Conservation (phyloP, 2,329 filamentous ascomycete genomes). For the Cryoendolithus antarcticus region DNA sequence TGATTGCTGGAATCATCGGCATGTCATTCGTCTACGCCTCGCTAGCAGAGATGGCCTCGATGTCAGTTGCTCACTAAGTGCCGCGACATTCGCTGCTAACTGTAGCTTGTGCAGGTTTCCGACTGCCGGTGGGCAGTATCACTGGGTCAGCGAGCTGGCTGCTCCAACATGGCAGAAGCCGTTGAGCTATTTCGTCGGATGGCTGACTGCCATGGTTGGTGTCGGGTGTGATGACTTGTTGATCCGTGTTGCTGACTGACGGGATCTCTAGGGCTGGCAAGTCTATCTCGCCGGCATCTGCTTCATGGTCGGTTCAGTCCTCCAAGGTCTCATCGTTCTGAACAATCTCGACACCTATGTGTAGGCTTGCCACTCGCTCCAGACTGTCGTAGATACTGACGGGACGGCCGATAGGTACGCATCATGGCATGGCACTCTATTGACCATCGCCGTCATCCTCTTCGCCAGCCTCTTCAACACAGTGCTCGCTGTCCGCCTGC, state of each 20-base stretch:
- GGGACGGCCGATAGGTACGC: constrained; percentile 7
- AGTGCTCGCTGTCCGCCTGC: constrained; percentile 30
- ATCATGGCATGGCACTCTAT: constrained; percentile 38
- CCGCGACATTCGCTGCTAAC: no score
- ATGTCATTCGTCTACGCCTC: constrained; percentile 10
- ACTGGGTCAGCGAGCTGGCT: constrained; percentile 33
- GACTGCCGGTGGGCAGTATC: constrained; percentile 28
- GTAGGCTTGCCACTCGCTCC: no score
- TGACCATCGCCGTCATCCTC: constrained; percentile 32
- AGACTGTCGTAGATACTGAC: no score
- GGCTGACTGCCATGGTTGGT: constrained; percentile 28
- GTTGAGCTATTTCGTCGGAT: constrained; percentile 34
- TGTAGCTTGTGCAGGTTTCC: constrained; percentile 27
- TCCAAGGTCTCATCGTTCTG: constrained; percentile 24
- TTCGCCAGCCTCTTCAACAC: constrained; percentile 32
- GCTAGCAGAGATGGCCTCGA: constrained; percentile 11
- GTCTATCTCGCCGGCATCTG: constrained; percentile 28
- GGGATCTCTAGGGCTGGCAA: constrained; percentile 21
- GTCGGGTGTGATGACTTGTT: no score
- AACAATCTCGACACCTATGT: constrained; percentile 23
- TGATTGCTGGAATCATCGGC: constrained; percentile 6
- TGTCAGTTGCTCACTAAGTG: neutral
- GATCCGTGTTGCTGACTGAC: no score
- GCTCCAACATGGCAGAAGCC: constrained; percentile 28
- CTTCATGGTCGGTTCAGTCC: constrained; percentile 30